Evolutionary conservation across 2,329 filamentous ascomycete genomes (phyloP).

Genomic region (Thelonectria discophora): DNA sequence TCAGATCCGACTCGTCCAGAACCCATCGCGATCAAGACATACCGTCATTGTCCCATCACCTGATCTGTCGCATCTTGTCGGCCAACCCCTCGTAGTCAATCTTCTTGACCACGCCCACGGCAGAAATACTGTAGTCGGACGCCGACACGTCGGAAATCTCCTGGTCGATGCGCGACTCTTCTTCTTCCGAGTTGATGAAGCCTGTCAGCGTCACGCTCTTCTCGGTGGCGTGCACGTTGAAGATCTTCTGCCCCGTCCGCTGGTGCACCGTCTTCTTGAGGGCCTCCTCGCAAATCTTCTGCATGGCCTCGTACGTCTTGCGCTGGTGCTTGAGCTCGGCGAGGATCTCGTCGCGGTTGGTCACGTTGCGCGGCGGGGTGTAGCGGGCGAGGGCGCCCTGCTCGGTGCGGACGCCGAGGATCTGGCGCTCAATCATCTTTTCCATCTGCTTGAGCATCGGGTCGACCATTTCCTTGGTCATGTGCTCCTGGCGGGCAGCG

Average conservation of each 20-base stretch:
- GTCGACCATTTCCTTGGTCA: background rate
- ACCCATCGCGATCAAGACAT: too few species aligned
- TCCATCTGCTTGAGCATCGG: background rate
- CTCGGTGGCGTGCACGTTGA: background rate
- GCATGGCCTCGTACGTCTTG: background rate
- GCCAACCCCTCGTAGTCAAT: background rate
- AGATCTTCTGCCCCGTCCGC: constrained; percentile 2
- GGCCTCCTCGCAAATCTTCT: background rate
- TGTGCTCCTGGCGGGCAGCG: background rate
- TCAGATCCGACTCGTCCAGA: too few species aligned
- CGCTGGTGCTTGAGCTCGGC: background rate
- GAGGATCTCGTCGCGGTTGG: background rate
- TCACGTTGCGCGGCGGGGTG: background rate
- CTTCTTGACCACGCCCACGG: background rate
- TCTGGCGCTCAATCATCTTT: background rate
- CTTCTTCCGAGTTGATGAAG: background rate
- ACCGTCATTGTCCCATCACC: background rate
- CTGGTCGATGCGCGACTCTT: background rate
- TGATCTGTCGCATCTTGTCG: background rate
- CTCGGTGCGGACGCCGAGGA: background rate
- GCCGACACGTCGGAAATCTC: background rate
- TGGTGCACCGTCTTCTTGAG: background rate
- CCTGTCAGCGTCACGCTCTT: background rate
- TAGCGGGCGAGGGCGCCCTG: background rate
- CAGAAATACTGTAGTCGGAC: background rate